phyloP scores from a whole-genome alignment of 1,139 yeast genomes.

The Nakaseomyces uthaithaninus region DNA sequence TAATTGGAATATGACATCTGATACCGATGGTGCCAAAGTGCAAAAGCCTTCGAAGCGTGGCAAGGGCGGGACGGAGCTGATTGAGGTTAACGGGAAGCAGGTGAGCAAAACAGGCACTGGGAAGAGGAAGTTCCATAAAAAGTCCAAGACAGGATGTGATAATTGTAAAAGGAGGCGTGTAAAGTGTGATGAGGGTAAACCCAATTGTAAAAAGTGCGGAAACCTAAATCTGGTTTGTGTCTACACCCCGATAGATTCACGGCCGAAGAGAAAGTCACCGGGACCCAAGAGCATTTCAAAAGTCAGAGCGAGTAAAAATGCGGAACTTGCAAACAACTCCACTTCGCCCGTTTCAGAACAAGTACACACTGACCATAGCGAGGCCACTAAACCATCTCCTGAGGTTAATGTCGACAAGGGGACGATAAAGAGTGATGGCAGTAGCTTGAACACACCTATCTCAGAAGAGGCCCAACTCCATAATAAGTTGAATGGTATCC shows the following conservation, averaged over 20 bases:
- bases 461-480: slow-evolving; percentile 3
- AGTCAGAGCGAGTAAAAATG: neutral
- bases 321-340: neutral
- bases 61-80: slow-evolving; percentile 26
- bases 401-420: neutral
- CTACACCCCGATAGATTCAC: slow-evolving; percentile 33
- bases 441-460: slow-evolving; percentile 3
- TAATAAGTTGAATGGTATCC: neutral
- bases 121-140: slow-evolving; percentile 68
- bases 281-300: slow-evolving; percentile 2
- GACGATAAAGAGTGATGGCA: slow-evolving; percentile 1
- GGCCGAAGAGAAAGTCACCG: slow-evolving; percentile 1
- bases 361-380: slow-evolving; percentile 1
- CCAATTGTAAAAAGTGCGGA: slow-evolving; percentile 68
- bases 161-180: slow-evolving; percentile 85
- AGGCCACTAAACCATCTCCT: slow-evolving; percentile 1
- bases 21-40: slow-evolving; percentile 1
- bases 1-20: neutral
- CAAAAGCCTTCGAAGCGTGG: slow-evolving; percentile 3
- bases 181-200: slow-evolving; percentile 84
- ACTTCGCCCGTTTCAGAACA: slow-evolving; percentile 1
- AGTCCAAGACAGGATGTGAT: slow-evolving; percentile 79
- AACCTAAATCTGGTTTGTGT: slow-evolving; percentile 73
- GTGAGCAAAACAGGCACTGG: slow-evolving; percentile 39
- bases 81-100: slow-evolving; percentile 34